Percentiles rank a stretch among this genome's conserved stretches.
Conservation (phyloP, 768 basidiomycete genomes). For the Leccinum pellstonianum region DNA sequence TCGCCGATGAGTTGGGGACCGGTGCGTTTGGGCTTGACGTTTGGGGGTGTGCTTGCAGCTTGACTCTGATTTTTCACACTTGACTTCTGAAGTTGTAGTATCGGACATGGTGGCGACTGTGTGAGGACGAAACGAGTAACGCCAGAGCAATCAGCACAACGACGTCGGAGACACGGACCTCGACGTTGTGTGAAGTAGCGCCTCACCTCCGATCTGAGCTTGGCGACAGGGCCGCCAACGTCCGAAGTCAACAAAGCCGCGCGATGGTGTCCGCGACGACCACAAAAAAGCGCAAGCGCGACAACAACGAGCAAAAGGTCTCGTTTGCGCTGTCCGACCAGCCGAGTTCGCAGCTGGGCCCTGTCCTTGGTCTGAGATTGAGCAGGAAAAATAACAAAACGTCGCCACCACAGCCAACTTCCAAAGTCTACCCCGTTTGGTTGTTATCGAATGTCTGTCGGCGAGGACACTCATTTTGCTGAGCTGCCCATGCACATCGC, state of each 20-base stretch:
- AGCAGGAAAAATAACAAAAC: not conserved
- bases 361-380: slow-evolving; percentile 43
- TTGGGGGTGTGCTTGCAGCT: slow-evolving; percentile 35
- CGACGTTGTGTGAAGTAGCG: slow-evolving; percentile 20
- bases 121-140: slow-evolving; percentile 27
- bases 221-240: slow-evolving; percentile 10
- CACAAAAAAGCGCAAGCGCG: slow-evolving; percentile 53
- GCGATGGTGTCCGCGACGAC: slow-evolving; percentile 23
- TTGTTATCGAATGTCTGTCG: slow-evolving; percentile 49
- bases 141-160: slow-evolving; percentile 4
- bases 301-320: slow-evolving; percentile 33
- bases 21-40: slow-evolving; percentile 36
- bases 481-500: slow-evolving; percentile 49
- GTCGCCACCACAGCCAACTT: slow-evolving; percentile 16
- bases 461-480: slow-evolving; percentile 32
- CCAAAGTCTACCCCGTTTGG: slow-evolving; percentile 58
- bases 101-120: slow-evolving; percentile 23
- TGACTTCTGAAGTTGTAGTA: slow-evolving; percentile 11
- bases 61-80: slow-evolving; percentile 34
- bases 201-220: not conserved
- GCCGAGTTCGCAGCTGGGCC: slow-evolving; percentile 42
- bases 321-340: slow-evolving; percentile 38
- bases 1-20: slow-evolving; percentile 64
- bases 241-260: slow-evolving; percentile 13
- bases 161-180: slow-evolving; percentile 23